Base-by-base conservation (phyloP, 2,329 filamentous ascomycete species). In the Fusarium dlaminii region DNA sequence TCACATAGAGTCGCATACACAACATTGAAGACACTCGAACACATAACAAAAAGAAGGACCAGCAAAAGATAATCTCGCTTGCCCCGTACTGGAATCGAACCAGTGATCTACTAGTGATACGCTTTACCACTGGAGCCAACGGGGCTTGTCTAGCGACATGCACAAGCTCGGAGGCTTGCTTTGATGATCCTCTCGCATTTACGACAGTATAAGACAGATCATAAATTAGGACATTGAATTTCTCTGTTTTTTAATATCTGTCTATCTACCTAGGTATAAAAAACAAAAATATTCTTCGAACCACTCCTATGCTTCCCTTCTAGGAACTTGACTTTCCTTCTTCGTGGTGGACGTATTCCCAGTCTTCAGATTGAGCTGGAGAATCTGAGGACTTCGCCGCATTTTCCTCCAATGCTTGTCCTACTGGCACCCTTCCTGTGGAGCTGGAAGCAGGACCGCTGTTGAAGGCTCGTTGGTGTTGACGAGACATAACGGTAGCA, bases 21-120 rank as follows among this genome's bases (percentile, higher is more conserved):
- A 32, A 24, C 13, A n/a, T 29, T 32, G 11, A 29, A 22, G 20
- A 15, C 24, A 30, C 40, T 42, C 17, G 5, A 34, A 45, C 22
- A 6, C 18, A 4, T 8, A 40, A 39, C 40, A 51, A 39, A 29
- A 42, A 29, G 45, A 32, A 39, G 5, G 5, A 32, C 6, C 15
- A 24, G 18, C 34, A 56, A 74, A 59, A 40, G 6, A 24, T 15
- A 11, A 27, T 7, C 1, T 37, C 36, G 7, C 59, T n/a, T 80
- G 77, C 79, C 78, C 74, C 77, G 73, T 80, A 77, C 74, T 74
- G 74, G 78, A 80, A 80, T 80, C 79, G 79, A 80, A 80, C 79
- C 76, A 75, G 74, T 78, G 79, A 80, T 79, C 79, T 80, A 80
- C 79, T 81, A 81, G 79, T 81, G 79, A 81, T 74, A 80, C 79